Percentiles rank a stretch among this genome's conserved stretches.
These are phyloP conservation scores for Bruguiera sexangula DNA, from an alignment of 345 rosid genomes.

Conservation along the genomic window DNA sequence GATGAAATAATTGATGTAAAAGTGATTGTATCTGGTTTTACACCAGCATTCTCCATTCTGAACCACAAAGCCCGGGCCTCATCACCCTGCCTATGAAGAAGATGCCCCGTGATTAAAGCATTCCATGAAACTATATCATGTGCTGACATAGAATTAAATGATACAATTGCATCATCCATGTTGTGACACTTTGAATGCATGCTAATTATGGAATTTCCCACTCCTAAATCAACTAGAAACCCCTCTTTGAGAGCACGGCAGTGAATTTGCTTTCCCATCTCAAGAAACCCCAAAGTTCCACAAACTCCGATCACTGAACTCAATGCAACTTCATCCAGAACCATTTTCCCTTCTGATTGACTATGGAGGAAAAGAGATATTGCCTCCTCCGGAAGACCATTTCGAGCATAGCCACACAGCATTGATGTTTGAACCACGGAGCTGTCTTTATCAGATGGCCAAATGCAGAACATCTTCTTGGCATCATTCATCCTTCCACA, in stretches of 20 bases:
- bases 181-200: constrained; percentile 69
- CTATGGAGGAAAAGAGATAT: constrained; percentile 41
- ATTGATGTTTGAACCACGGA: constrained; percentile 64
- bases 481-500: constrained; percentile 83
- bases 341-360: constrained; percentile 40
- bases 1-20: constrained; percentile 53
- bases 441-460: constrained; percentile 46
- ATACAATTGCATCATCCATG: constrained; percentile 42
- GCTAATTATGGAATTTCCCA: constrained; percentile 68
- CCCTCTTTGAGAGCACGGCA: constrained; percentile 57
- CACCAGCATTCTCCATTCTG: constrained; percentile 36
- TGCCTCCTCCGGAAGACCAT: constrained; percentile 68
- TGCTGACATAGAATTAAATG: constrained; percentile 44
- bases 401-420: constrained; percentile 67
- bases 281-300: constrained; percentile 67
- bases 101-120: constrained; percentile 60
- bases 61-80: constrained; percentile 57
- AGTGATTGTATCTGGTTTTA: constrained; percentile 55
- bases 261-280: constrained; percentile 73
- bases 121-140: constrained; percentile 74
- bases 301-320: constrained; percentile 55
- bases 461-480: constrained; percentile 48
- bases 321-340: constrained; percentile 58
- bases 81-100: constrained; percentile 71
- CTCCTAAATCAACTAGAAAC: constrained; percentile 39